Evolutionary conservation across 306 rosid species (phyloP).

Genomic region (Argentina anserina): DNA sequence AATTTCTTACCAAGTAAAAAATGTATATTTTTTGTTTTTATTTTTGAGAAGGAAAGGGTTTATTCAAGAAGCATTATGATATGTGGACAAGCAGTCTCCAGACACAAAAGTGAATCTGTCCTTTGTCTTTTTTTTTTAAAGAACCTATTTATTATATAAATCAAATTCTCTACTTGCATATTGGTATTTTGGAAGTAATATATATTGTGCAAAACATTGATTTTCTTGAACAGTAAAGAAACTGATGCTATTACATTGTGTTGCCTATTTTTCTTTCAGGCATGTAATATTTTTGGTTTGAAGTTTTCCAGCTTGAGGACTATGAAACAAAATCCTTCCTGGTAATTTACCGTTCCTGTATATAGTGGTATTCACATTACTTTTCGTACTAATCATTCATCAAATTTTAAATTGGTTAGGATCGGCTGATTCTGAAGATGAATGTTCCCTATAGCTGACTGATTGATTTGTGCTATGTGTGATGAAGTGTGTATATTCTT

Average conservation of each 20-base stretch:
- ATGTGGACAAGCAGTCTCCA: not conserved
- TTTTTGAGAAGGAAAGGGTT: not conserved
- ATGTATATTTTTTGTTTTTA: not conserved
- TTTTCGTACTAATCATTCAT: not conserved
- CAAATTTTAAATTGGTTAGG: not conserved
- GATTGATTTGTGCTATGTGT: not conserved
- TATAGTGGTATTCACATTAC: constrained; percentile 7
- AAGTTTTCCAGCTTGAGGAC: constrained; percentile 75
- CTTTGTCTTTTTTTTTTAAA: not conserved
- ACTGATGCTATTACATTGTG: not conserved
- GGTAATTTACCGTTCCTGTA: constrained; percentile 47
- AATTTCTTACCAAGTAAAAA: constrained; percentile 21
- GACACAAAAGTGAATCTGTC: not conserved
- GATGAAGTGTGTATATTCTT: not conserved
- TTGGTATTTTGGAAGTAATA: not conserved
- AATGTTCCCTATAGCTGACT: not conserved
- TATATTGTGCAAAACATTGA: not conserved
- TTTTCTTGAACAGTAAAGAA: not conserved
- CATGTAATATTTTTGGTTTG: constrained; percentile 59
- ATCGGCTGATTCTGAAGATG: not conserved
- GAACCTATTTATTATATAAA: no score
- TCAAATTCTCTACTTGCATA: not conserved
- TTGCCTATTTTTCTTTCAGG: constrained; percentile 49
- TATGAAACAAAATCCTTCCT: constrained; percentile 68
- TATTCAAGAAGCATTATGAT: not conserved